These are phyloP conservation scores for Raffaelea arxii DNA, from an alignment of 2,329 filamentous ascomycete genomes.

Conservation along the genomic window DNA sequence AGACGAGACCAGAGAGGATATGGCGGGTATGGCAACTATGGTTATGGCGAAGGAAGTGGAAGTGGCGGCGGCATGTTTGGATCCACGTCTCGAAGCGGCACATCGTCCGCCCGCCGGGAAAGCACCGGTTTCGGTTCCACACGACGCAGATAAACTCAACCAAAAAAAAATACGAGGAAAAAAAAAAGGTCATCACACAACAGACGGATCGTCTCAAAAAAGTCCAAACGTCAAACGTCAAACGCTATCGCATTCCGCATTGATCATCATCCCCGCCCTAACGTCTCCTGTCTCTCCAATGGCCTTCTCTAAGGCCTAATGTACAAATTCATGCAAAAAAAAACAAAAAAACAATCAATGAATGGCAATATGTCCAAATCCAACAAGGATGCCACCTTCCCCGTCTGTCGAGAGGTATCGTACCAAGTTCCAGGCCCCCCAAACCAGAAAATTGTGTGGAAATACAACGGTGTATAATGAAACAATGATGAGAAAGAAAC, in stretches of 20 bases:
- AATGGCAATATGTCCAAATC: not conserved
- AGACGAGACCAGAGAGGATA: too few species aligned
- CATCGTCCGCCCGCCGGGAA: constrained; percentile 44
- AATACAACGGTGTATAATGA: not conserved
- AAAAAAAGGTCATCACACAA: not conserved
- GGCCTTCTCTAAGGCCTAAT: too few species aligned
- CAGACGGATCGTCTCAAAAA: not conserved
- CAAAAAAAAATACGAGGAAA: not conserved
- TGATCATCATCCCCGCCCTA: too few species aligned
- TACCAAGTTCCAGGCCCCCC: not conserved
- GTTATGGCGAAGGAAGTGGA: constrained; percentile 6
- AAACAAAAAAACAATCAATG: not conserved
- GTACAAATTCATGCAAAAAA: not conserved
- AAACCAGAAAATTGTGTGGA: not conserved
- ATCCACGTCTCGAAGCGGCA: constrained; percentile 22
- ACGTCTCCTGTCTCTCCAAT: too few species aligned
- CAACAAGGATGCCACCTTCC: not conserved
- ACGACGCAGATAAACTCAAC: constrained; percentile 45
- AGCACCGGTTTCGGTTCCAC: constrained; percentile 69
- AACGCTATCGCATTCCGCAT: too few species aligned
- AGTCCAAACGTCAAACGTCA: too few species aligned
- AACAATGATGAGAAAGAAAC: not conserved
- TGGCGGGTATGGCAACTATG: constrained; percentile 10
- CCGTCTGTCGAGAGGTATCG: constrained; percentile 1
- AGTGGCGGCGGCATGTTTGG: constrained; percentile 16